phyloP scores from a whole-genome alignment of 345 rosid genomes.

The Lumnitzera racemosa region DNA sequence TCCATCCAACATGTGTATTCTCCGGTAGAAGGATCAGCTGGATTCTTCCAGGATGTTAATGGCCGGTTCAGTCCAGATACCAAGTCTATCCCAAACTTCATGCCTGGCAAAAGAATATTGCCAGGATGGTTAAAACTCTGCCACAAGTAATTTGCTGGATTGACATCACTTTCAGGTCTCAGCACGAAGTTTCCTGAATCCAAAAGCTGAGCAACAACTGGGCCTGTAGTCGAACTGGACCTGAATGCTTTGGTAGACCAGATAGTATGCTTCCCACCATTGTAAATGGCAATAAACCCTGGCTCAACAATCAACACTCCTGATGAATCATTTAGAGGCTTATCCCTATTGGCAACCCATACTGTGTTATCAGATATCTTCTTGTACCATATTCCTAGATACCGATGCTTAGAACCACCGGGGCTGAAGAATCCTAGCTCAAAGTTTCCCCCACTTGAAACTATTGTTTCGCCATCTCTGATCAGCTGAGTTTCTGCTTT shows the following conservation, averaged over 20 bases:
- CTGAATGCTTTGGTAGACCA: conserved; percentile 26
- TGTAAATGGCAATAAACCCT: conserved; percentile 12
- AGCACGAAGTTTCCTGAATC: conserved; percentile 43
- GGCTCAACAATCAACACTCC: conserved; percentile 16
- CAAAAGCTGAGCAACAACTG: conserved; percentile 27
- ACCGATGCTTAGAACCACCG: conserved; percentile 15
- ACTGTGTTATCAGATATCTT: conserved; percentile 10
- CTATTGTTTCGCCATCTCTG: conserved; percentile 12
- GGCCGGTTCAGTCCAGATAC: conserved; percentile 17
- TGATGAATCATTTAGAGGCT: conserved; percentile 20
- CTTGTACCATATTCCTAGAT: conserved; percentile 43
- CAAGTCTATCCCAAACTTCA: conserved; percentile 31
- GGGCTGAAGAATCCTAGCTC: conserved; percentile 35
- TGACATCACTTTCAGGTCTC: conserved; percentile 8
- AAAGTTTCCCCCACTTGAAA: conserved; percentile 18
- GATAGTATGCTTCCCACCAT: background rate
- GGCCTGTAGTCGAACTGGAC: conserved; percentile 6
- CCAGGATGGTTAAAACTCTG: conserved; percentile 44
- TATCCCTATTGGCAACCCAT: conserved; percentile 43
- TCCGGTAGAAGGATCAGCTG: conserved; percentile 30
- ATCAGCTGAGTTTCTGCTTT: conserved; percentile 8
- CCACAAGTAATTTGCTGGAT: conserved; percentile 24
- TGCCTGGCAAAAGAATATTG: conserved; percentile 26
- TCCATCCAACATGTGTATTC: conserved; percentile 20
- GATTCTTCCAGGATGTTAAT: conserved; percentile 29